These are phyloP conservation scores for Allium fistulosum DNA, from an alignment of 106 monocot genomes.

Conservation along the genomic window DNA sequence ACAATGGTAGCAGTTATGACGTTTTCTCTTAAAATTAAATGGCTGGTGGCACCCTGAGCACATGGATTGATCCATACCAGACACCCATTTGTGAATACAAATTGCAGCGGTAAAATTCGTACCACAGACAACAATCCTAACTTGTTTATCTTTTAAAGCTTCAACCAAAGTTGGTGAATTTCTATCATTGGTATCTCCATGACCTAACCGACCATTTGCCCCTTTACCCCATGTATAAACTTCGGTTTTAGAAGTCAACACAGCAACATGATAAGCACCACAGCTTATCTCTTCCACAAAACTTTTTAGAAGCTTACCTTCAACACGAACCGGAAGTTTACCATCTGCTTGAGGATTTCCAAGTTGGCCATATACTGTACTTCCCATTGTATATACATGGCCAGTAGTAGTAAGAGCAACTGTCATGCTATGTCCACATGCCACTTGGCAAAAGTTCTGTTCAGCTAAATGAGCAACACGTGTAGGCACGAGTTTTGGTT, in stretches of 20 bases:
- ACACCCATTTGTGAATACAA: conserved; percentile 75
- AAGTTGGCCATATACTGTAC: conserved; percentile 79
- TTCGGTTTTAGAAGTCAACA: conserved; percentile 78
- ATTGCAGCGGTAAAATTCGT: conserved; percentile 73
- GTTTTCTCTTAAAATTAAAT: conserved; percentile 96
- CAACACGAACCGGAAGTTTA: conserved; percentile 59
- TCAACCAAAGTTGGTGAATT: conserved; percentile 62
- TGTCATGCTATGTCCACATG: conserved; percentile 74
- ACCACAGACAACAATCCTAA: conserved; percentile 64
- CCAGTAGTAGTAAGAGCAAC: conserved; percentile 67
- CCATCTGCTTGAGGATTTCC: conserved; percentile 71
- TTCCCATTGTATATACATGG: conserved; percentile 78
- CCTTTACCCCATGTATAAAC: conserved; percentile 90
- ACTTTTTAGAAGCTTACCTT: conserved; percentile 56
- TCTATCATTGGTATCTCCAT: conserved; percentile 66
- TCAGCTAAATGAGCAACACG: conserved; percentile 68
- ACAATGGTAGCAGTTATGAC: conserved; percentile 98
- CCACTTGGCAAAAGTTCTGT: conserved; percentile 73
- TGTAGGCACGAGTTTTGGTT: conserved; percentile 66
- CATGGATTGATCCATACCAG: conserved; percentile 89
- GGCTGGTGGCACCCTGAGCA: conserved; percentile 91
- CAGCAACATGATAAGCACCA: conserved; percentile 81
- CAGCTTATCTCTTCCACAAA: conserved; percentile 77
- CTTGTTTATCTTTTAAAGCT: conserved; percentile 77
- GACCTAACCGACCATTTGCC: conserved; percentile 72